Base-by-base conservation (phyloP, 345 rosid species). In the Citrus mangshanensis region DNA sequence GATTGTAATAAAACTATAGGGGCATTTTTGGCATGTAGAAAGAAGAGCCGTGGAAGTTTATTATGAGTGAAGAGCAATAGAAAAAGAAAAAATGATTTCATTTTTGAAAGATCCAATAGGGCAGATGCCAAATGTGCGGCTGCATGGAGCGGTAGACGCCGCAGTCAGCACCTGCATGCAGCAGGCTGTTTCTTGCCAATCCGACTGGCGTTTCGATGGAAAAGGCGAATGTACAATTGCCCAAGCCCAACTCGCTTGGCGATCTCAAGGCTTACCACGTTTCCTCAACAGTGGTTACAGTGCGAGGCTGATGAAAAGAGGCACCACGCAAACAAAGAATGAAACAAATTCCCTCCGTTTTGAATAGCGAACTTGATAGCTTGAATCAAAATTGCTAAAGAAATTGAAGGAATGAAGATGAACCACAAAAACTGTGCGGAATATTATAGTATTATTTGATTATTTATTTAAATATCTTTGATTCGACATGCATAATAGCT, bases 81-180 rank as follows among this genome's bases (percentile, higher is more conserved):
- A 0, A 1, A 19, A 4, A 34, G n/a, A 25, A 6, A 37, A 9
- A 66, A 70, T 73, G 32, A 76, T 25, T 0, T 16, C 56, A 51
- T 0, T 51, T 42, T 42, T 2, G 1, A 3, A 12, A 42, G 49
- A 12, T 42, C 49, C 2, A 5, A 6, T 21, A 14, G 19, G 24
- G 35, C 49, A 64, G 0, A 9, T 9, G 89, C 87, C 91, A 91
- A 81, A 83, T 89, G 91, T 83, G 76, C 81, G 88, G 88, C 83
- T 88, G 91, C 91, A 87, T 87, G 94, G 37, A 84, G 73, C 79
- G 58, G 64, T 38, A 21, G 38, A 25, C 5, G 54, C 70, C 85
- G 74, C 55, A 55, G 35, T 58, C 13, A 34, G 38, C 38, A 46
- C 22, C 63, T 54, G 61, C 18, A 73, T 42, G 49, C 14, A 0